Conservation (phyloP, 371 early-diverging fungal species). For the Lichtheimia corymbifera region DNA sequence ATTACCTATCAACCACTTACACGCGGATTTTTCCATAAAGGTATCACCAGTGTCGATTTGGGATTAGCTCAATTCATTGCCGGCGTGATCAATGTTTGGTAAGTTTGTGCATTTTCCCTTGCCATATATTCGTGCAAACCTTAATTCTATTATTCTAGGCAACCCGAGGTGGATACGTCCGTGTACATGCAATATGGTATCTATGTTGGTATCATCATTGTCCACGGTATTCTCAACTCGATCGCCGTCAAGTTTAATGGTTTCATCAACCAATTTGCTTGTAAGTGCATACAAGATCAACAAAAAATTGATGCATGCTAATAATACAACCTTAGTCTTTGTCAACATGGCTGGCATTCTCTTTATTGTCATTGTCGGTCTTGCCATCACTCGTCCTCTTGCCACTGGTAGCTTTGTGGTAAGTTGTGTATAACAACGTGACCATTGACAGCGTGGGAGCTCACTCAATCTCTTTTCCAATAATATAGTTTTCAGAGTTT, state of each 20-base stretch:
- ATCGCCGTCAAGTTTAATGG: conserved; percentile 55
- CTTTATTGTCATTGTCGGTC: conserved; percentile 53
- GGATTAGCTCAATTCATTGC: conserved; percentile 60
- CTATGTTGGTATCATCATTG: conserved; percentile 45
- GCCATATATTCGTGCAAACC: conserved; percentile 16
- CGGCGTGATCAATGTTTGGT: conserved; percentile 51
- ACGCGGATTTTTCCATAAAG: conserved; percentile 7
- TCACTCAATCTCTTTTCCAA: conserved; percentile 4
- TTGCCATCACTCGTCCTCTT: conserved; percentile 45
- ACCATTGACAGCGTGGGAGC: not conserved
- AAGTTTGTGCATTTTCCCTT: conserved; percentile 2
- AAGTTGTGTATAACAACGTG: conserved; percentile 4
- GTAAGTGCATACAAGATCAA: conserved; percentile 24
- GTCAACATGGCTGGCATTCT: conserved; percentile 52
- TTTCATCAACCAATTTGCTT: conserved; percentile 52
- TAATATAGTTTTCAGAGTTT: conserved; percentile 45
- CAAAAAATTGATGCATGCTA: not conserved
- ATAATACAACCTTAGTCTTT: conserved; percentile 25
- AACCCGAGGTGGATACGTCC: conserved; percentile 32
- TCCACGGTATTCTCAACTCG: conserved; percentile 56
- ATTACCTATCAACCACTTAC: not conserved
- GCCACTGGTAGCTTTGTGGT: conserved; percentile 39
- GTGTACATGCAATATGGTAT: conserved; percentile 54
- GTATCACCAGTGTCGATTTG: conserved; percentile 53
- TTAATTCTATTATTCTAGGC: conserved; percentile 16